A percentile compares a stretch with the other conserved stretches of the same genome.
phyloP scores from a whole-genome alignment of 176 grass and related monocot species.

The bread wheat (Triticum aestivum) region DNA sequence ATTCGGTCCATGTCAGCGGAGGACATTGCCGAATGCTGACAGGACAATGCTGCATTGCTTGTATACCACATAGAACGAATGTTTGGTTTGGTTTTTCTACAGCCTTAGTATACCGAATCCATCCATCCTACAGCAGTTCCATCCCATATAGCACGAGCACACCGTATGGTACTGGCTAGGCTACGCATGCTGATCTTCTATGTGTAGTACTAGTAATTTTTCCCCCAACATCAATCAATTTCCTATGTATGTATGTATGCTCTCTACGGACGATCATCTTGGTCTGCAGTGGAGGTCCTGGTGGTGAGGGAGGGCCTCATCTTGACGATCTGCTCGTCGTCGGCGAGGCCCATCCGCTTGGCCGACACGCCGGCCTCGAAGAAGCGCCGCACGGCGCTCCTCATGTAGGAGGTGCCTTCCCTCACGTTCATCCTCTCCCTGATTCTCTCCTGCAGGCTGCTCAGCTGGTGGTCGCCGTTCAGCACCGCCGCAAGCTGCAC shows the following conservation, averaged over 20 bases:
- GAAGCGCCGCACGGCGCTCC: constrained; percentile 54
- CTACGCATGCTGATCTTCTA: background rate
- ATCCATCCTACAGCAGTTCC: no score
- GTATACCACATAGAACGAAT: no score
- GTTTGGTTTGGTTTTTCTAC: no score
- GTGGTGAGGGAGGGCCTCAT: constrained; percentile 96
- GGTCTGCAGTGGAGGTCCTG: constrained; percentile 27
- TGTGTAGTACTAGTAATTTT: background rate
- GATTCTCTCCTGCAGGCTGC: constrained; percentile 63
- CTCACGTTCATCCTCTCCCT: constrained; percentile 69
- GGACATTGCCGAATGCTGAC: no score
- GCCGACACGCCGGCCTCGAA: constrained; percentile 78
- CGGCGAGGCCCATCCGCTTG: constrained; percentile 47
- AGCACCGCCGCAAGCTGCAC: constrained; percentile 85
- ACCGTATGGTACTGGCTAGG: background rate
- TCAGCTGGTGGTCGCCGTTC: constrained; percentile 78
- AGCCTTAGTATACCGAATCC: no score
- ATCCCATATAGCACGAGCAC: background rate
- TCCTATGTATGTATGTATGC: background rate
- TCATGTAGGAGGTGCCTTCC: constrained; percentile 85
- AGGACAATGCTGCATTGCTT: no score
- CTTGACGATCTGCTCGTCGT: constrained; percentile 85
- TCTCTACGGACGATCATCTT: constrained; percentile 35
- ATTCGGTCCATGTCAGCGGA: no score
- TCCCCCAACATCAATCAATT: background rate